Evolutionary conservation across 1,139 yeast species (phyloP).

Genomic region (Chernovozyma aurita): DNA sequence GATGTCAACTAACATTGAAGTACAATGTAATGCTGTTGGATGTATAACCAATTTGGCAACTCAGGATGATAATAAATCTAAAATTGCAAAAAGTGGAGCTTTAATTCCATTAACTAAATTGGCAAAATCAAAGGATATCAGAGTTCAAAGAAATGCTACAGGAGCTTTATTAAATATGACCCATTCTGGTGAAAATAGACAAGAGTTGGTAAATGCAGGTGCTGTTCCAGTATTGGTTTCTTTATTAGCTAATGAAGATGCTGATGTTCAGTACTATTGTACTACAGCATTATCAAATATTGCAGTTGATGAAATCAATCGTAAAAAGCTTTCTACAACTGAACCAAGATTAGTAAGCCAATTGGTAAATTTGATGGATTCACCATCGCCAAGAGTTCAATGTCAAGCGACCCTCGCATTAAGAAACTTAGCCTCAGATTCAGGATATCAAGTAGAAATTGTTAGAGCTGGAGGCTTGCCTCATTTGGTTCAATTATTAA

Average conservation of each 20-base stretch:
- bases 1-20: constrained; percentile 96
- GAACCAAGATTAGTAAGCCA: constrained; percentile 93
- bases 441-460: constrained; percentile 87
- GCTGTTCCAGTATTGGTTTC: constrained; percentile 96
- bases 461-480: constrained; percentile 96
- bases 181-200: constrained; percentile 94
- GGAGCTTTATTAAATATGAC: constrained; percentile 98
- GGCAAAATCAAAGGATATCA: constrained; percentile 88
- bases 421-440: constrained; percentile 93
- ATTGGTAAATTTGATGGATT: constrained; percentile 87
- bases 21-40: constrained; percentile 98
- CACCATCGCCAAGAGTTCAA: constrained; percentile 88
- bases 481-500: constrained; percentile 79
- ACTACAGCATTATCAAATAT: constrained; percentile 95
- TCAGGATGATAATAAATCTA: constrained; percentile 95
- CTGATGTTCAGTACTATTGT: constrained; percentile 97
- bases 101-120: constrained; percentile 87
- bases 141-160: constrained; percentile 97
- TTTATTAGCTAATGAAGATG: constrained; percentile 80
- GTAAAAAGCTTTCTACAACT: constrained; percentile 83
- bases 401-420: constrained; percentile 97
- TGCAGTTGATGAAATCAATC: constrained; percentile 91
- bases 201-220: constrained; percentile 94
- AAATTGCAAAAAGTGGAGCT: constrained; percentile 97
- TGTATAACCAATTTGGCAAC: constrained; percentile 97